These are phyloP conservation scores for Eimeria zaria DNA, from an alignment of 169 alveolate genomes.

Conservation along the genomic window DNA sequence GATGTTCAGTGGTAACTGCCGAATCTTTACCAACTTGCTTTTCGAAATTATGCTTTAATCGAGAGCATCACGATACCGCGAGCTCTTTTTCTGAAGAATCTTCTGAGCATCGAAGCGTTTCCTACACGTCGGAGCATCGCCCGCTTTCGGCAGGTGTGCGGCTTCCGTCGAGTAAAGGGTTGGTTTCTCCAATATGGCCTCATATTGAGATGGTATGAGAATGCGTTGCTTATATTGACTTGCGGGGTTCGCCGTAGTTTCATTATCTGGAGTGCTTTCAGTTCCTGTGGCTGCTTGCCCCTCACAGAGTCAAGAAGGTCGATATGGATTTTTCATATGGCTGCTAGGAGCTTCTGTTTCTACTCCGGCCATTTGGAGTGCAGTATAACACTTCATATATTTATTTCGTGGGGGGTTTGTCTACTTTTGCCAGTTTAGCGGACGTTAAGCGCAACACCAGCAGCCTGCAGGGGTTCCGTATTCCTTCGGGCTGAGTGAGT, in stretches of 20 bases:
- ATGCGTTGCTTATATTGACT: slow-evolving; percentile 5
- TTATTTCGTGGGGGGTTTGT: background rate
- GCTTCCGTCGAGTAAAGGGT: background rate
- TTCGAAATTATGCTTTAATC: background rate
- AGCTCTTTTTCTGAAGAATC: slow-evolving; percentile 49
- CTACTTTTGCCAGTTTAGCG: background rate
- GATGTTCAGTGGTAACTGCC: background rate
- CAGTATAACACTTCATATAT: background rate
- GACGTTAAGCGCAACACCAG: background rate
- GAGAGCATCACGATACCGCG: slow-evolving; percentile 32
- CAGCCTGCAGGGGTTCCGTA: slow-evolving; percentile 17
- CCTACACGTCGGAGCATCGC: slow-evolving; percentile 70
- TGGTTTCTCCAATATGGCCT: background rate
- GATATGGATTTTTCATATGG: slow-evolving; percentile 3
- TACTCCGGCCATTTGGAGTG: background rate
- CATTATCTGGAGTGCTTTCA: background rate
- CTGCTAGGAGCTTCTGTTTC: background rate
- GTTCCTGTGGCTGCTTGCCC: slow-evolving; percentile 68
- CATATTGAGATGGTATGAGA: slow-evolving; percentile 71
- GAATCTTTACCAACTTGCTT: background rate
- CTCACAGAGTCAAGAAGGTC: slow-evolving; percentile 57
- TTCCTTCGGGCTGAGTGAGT: background rate
- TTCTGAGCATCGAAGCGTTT: slow-evolving; percentile 64
- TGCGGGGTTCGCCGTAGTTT: slow-evolving; percentile 46
- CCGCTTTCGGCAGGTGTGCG: slow-evolving; percentile 38